Conservation (phyloP, 2,329 filamentous ascomycete species). For the Fusarium fracticaudum region DNA sequence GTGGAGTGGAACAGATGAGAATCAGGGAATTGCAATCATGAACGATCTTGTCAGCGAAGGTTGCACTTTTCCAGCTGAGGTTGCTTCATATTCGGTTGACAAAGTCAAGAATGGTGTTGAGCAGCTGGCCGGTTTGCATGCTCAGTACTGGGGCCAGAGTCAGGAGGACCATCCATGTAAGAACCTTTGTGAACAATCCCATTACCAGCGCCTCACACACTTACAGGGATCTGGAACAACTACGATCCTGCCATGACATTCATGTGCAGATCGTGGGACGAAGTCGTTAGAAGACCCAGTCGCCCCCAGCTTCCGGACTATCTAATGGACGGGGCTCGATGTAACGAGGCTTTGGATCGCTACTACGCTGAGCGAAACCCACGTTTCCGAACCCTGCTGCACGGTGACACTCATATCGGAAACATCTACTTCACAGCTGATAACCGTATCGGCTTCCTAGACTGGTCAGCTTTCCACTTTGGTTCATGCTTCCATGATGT, state of each 20-base stretch:
- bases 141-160: slow-evolving; percentile 47
- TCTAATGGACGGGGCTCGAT: slow-evolving; percentile 49
- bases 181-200: neutral
- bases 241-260: slow-evolving; percentile 50
- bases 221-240: slow-evolving; percentile 46
- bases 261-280: slow-evolving; percentile 44
- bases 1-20: slow-evolving; percentile 49
- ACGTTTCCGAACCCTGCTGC: slow-evolving; percentile 52
- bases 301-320: slow-evolving; percentile 49
- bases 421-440: slow-evolving; percentile 54
- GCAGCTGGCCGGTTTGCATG: slow-evolving; percentile 54
- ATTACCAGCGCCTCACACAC: neutral
- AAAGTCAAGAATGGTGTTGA: slow-evolving; percentile 49
- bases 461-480: slow-evolving; percentile 55
- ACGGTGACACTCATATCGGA: slow-evolving; percentile 56
- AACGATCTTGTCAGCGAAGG: slow-evolving; percentile 46
- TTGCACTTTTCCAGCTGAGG: slow-evolving; percentile 48
- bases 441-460: slow-evolving; percentile 51
- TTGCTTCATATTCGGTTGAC: slow-evolving; percentile 44
- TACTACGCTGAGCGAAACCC: slow-evolving; percentile 51
- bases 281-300: slow-evolving; percentile 43
- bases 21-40: slow-evolving; percentile 53
- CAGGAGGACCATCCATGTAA: slow-evolving; percentile 45
- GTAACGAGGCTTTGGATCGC: slow-evolving; percentile 49
- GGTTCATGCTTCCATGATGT: slow-evolving; percentile 56